Percentiles rank a stretch among this genome's conserved stretches.
phyloP scores from a whole-genome alignment of 345 rosid genomes.

The Litchi chinensis region DNA sequence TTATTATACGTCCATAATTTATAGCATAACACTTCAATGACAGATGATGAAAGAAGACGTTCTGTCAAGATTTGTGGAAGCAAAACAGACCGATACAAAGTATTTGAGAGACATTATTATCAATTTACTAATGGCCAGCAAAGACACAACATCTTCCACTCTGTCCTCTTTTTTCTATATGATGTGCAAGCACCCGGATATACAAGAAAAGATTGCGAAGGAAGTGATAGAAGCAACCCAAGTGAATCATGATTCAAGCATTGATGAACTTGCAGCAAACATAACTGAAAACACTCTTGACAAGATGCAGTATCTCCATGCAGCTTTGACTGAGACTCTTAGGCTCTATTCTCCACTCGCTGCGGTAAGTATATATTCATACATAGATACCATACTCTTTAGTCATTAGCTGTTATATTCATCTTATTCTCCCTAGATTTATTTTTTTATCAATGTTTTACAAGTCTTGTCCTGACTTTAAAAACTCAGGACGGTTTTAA shows the following conservation, averaged over 20 bases:
- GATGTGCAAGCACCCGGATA: slow-evolving; percentile 31
- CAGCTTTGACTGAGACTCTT: slow-evolving; percentile 36
- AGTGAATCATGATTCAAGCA: background rate
- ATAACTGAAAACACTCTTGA: slow-evolving; percentile 22
- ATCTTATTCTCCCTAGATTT: too few species aligned
- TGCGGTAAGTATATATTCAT: slow-evolving; percentile 8
- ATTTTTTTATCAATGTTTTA: too few species aligned
- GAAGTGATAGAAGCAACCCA: slow-evolving; percentile 27
- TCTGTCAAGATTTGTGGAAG: slow-evolving; percentile 30
- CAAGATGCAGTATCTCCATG: slow-evolving; percentile 37
- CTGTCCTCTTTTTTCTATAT: slow-evolving; percentile 36
- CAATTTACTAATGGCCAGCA: slow-evolving; percentile 30
- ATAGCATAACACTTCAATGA: background rate
- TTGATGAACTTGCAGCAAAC: slow-evolving; percentile 20
- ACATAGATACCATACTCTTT: background rate
- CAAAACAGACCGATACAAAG: slow-evolving; percentile 22
- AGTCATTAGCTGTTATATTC: too few species aligned
- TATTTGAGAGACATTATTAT: slow-evolving; percentile 36
- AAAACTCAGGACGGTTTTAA: too few species aligned
- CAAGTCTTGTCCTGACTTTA: too few species aligned
- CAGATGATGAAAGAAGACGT: slow-evolving; percentile 33
- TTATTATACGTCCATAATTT: background rate
- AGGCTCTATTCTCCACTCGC: slow-evolving; percentile 37
- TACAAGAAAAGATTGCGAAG: slow-evolving; percentile 23
- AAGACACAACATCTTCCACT: slow-evolving; percentile 29